phyloP scores from a whole-genome alignment of 768 basidiomycete species.

The Roridomyces roridus region DNA sequence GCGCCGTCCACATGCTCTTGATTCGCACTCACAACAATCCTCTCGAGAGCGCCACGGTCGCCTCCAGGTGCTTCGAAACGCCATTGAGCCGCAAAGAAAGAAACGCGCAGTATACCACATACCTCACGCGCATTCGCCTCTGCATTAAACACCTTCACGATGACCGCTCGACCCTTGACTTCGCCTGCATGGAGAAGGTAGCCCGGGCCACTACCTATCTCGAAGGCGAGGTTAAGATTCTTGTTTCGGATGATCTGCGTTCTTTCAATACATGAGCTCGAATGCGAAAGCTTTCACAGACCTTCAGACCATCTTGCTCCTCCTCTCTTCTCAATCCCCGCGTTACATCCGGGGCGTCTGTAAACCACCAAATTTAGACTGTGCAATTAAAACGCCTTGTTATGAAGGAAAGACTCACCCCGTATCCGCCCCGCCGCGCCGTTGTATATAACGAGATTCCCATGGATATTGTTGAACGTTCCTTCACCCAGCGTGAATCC shows the following conservation, averaged over 20 bases:
- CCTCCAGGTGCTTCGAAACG: neutral
- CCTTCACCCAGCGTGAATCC: conserved; percentile 3
- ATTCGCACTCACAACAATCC: neutral
- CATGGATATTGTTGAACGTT: conserved; percentile 2
- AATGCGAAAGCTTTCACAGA: neutral
- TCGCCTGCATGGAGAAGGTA: neutral
- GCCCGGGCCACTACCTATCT: neutral
- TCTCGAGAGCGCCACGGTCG: neutral
- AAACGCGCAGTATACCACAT: neutral
- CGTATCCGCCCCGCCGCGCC: neutral
- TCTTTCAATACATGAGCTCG: neutral
- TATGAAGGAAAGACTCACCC: neutral
- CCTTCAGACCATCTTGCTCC: neutral
- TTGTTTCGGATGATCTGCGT: neutral
- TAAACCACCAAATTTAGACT: too few relatives aligned
- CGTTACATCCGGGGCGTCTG: too few relatives aligned
- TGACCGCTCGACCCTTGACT: neutral
- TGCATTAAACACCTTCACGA: neutral
- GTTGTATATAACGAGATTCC: neutral
- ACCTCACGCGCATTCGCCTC: neutral
- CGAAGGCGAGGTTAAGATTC: neutral
- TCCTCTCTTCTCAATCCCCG: too few relatives aligned
- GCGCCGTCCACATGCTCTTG: neutral
- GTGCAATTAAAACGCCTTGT: too few relatives aligned
- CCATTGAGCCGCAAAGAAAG: neutral